phyloP scores from a whole-genome alignment of 306 rosid species.

The Senna siamea region DNA sequence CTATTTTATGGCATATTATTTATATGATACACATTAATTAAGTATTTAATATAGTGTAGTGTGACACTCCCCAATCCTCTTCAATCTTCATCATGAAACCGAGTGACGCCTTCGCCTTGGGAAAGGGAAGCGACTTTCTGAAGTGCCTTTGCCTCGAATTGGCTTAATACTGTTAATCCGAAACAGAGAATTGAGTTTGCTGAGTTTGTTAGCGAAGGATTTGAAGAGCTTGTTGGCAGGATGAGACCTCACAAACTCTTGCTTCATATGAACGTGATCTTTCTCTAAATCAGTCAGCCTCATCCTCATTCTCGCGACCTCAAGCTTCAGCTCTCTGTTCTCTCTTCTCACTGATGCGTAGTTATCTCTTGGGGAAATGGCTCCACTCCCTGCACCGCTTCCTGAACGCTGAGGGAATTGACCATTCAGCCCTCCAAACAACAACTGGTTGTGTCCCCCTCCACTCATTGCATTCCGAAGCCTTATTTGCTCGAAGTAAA shows the following conservation, averaged over 20 bases:
- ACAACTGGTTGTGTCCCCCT: conserved; percentile 81
- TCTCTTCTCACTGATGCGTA: conserved; percentile 96
- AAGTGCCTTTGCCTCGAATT: conserved; percentile 52
- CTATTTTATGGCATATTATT: too few relatives aligned
- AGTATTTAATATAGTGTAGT: too few relatives aligned
- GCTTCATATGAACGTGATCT: conserved; percentile 93
- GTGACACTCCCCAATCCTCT: too few relatives aligned
- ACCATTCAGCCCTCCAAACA: conserved; percentile 75
- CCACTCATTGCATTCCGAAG: conserved; percentile 91
- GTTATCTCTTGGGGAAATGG: conserved; percentile 95
- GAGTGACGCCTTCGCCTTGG: conserved; percentile 95
- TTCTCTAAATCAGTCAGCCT: conserved; percentile 94
- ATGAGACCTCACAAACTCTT: conserved; percentile 81
- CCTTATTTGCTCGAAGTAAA: conserved; percentile 94
- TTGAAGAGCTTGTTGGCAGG: conserved; percentile 82
- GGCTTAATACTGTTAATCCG: conserved; percentile 63
- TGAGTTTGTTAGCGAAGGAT: conserved; percentile 71
- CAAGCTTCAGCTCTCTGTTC: conserved; percentile 94
- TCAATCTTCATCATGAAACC: conserved; percentile 64
- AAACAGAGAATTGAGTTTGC: conserved; percentile 78
- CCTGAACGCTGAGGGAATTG: conserved; percentile 93
- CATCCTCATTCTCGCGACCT: conserved; percentile 99
- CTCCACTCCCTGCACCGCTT: conserved; percentile 98
- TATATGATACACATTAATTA: too few relatives aligned
- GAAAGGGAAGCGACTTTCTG: conserved; percentile 78